Conservation (phyloP, 108 stramenopile genomes). For the Cyclotella cryptica region DNA sequence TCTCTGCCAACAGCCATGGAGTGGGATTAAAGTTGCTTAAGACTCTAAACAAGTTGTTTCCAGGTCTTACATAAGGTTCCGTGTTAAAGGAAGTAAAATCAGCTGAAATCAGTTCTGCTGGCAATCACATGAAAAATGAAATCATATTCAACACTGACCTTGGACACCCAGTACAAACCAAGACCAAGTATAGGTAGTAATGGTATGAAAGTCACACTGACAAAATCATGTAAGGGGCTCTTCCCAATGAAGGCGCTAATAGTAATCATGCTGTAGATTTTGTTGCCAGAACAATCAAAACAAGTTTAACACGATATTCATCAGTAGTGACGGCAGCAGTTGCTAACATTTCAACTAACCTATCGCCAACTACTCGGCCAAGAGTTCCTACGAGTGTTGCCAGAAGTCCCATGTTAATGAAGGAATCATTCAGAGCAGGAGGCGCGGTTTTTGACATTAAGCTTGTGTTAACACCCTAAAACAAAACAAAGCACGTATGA, state of each 20-base stretch:
- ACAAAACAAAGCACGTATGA: background rate
- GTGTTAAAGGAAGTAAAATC: too few relatives aligned
- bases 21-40: constrained; percentile 13
- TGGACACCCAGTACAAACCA: constrained; percentile 46
- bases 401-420: constrained; percentile 70
- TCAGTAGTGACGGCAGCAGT: background rate
- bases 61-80: background rate
- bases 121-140: background rate
- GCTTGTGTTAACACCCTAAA: constrained; percentile 61
- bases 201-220: constrained; percentile 70
- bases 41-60: constrained; percentile 2
- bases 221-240: constrained; percentile 70
- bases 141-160: constrained; percentile 20
- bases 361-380: constrained; percentile 71
- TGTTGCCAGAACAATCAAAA: background rate
- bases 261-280: constrained; percentile 48
- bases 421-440: constrained; percentile 50
- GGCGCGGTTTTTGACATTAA: constrained; percentile 80
- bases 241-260: constrained; percentile 50
- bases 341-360: background rate
- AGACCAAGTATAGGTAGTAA: constrained; percentile 54
- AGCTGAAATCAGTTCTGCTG: background rate
- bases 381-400: constrained; percentile 67
- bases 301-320: background rate
- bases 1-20: constrained; percentile 78